Evolutionary conservation across 2,329 filamentous ascomycete species (phyloP).

Genomic region (Pezicula radicicola): DNA sequence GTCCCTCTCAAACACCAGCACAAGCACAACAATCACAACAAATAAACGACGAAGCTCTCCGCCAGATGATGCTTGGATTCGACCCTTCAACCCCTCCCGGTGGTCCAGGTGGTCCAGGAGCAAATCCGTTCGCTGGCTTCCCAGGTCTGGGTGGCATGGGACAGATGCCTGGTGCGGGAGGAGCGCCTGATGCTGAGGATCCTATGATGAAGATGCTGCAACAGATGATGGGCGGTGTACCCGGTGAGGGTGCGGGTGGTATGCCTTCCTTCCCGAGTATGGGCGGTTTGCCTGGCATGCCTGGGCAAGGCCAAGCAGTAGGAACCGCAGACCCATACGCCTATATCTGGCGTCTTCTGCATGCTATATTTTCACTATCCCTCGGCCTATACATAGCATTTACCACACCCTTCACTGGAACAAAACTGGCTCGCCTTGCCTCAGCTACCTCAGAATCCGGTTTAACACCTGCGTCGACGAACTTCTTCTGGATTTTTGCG

Average conservation of each 20-base stretch:
- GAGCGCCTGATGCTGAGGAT: slow-evolving; percentile 41
- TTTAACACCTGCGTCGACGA: slow-evolving; percentile 37
- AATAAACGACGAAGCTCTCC: slow-evolving; percentile 56
- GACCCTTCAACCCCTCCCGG: slow-evolving; percentile 35
- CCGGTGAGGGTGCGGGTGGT: slow-evolving; percentile 26
- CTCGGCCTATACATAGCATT: slow-evolving; percentile 70
- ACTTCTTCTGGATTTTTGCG: slow-evolving; percentile 79
- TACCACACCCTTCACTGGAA: slow-evolving; percentile 66
- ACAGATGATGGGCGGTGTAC: slow-evolving; percentile 59
- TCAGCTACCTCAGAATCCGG: slow-evolving; percentile 25
- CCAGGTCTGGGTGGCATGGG: slow-evolving; percentile 20
- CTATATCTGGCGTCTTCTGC: slow-evolving; percentile 69
- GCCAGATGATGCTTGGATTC: slow-evolving; percentile 62
- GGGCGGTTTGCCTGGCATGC: slow-evolving; percentile 36
- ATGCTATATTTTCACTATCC: slow-evolving; percentile 67
- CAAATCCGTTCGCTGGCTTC: slow-evolving; percentile 30
- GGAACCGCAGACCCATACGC: slow-evolving; percentile 37
- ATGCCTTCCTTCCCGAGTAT: slow-evolving; percentile 30
- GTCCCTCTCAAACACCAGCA: slow-evolving; percentile 28
- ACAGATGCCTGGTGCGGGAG: slow-evolving; percentile 25
- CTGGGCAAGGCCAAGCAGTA: slow-evolving; percentile 23
- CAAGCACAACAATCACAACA: slow-evolving; percentile 16
- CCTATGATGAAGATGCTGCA: slow-evolving; percentile 74
- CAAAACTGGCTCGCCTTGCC: slow-evolving; percentile 51
- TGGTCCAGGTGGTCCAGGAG: slow-evolving; percentile 10